phyloP scores from a whole-genome alignment of 768 basidiomycete genomes.

The Rhizopogon vinicolor region DNA sequence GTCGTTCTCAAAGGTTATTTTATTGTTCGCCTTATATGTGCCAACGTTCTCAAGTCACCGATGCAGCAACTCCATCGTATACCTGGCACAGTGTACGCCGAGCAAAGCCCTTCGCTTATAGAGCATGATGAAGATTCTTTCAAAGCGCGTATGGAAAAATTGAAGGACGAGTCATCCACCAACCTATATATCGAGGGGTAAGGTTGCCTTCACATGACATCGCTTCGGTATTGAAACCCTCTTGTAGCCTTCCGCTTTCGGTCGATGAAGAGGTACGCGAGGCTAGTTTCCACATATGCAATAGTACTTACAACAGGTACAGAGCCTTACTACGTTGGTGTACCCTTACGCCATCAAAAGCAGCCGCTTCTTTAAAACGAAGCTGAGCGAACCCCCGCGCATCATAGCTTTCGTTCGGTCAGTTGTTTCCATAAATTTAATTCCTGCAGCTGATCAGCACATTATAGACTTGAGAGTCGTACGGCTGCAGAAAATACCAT shows the following conservation, averaged over 20 bases:
- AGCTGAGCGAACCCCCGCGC: conserved; percentile 68
- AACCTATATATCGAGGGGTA: conserved; percentile 81
- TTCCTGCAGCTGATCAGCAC: neutral
- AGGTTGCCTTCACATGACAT: conserved; percentile 8
- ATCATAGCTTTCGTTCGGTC: conserved; percentile 83
- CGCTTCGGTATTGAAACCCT: neutral
- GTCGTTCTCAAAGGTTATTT: conserved; percentile 74
- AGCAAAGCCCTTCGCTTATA: conserved; percentile 20
- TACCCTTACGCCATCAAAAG: conserved; percentile 68
- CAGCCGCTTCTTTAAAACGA: conserved; percentile 76
- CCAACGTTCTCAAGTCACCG: conserved; percentile 2
- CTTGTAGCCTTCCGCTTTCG: conserved; percentile 56
- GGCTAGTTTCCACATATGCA: neutral
- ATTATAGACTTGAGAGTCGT: conserved; percentile 61
- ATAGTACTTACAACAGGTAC: neutral
- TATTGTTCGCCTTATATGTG: neutral
- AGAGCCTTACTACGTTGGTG: conserved; percentile 66
- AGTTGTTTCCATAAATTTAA: conserved; percentile 9
- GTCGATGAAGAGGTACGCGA: conserved; percentile 58
- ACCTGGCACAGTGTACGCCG: conserved; percentile 65
- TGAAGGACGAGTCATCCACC: conserved; percentile 62
- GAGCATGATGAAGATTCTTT: conserved; percentile 42
- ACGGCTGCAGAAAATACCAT: conserved; percentile 72
- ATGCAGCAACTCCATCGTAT: conserved; percentile 72
- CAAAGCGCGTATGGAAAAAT: conserved; percentile 76